phyloP scores from a whole-genome alignment of 2,329 filamentous ascomycete species.

The Epichloe typhina region DNA sequence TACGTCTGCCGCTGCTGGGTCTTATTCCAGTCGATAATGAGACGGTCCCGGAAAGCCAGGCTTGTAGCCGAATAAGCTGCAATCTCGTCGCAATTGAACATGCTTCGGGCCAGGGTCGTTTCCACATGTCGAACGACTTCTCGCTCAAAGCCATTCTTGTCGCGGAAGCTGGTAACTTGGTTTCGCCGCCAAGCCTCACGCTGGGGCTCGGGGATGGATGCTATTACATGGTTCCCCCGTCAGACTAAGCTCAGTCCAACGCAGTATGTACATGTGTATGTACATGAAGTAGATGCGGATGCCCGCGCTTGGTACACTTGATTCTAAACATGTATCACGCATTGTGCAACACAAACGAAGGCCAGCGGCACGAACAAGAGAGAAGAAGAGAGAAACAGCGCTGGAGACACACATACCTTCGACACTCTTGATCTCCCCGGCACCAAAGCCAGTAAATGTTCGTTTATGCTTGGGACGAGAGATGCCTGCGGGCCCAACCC shows the following conservation, averaged over 20 bases:
- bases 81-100: constrained; percentile 96
- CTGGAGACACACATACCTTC: constrained; percentile 47
- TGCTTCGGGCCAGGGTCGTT: constrained; percentile 84
- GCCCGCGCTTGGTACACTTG: background rate
- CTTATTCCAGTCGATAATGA: constrained; percentile 94
- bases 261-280: too few species aligned
- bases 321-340: background rate
- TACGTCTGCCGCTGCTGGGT: constrained; percentile 95
- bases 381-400: background rate
- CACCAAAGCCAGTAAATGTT: constrained; percentile 88
- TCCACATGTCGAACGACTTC: constrained; percentile 92
- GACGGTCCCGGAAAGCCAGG: constrained; percentile 80
- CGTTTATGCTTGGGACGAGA: constrained; percentile 89
- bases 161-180: constrained; percentile 54
- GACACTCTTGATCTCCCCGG: constrained; percentile 82
- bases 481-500: constrained; percentile 74
- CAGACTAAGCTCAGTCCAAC: background rate
- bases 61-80: constrained; percentile 87
- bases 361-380: background rate
- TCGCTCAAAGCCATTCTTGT: constrained; percentile 71
- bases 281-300: background rate
- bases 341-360: background rate
- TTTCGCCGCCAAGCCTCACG: constrained; percentile 63
- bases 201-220: constrained; percentile 76
- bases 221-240: constrained; percentile 21